Percentiles rank a stretch among this genome's conserved stretches.
phyloP scores from a whole-genome alignment of 2,329 filamentous ascomycete species.

The Sporothrix schenckii region DNA sequence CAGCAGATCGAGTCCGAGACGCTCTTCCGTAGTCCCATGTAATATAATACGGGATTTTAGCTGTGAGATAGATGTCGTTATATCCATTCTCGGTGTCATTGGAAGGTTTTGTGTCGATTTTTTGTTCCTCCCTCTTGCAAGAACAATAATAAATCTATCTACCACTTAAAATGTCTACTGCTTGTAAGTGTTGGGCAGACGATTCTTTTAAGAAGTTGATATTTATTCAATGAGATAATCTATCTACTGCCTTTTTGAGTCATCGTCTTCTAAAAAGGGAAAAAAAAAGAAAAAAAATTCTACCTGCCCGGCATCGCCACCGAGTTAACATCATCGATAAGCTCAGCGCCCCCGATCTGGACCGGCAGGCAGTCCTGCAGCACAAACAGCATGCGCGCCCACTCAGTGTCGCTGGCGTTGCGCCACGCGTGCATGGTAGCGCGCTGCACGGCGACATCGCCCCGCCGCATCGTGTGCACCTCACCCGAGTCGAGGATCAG shows the following conservation, averaged over 20 bases:
- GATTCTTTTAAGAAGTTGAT: neutral
- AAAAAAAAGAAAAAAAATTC: neutral
- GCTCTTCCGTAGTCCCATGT: slow-evolving; percentile 11
- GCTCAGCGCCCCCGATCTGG: slow-evolving; percentile 29
- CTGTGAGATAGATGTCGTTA: no score
- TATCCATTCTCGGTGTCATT: neutral
- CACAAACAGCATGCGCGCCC: slow-evolving; percentile 50
- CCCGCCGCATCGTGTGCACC: slow-evolving; percentile 45
- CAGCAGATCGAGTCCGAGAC: slow-evolving; percentile 6
- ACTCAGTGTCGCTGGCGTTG: slow-evolving; percentile 48
- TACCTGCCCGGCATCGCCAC: slow-evolving; percentile 20
- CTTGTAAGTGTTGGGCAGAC: neutral
- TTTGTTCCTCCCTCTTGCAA: neutral
- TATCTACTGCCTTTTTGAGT: neutral
- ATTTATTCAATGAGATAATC: neutral
- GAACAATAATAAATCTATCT: neutral
- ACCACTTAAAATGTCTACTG: neutral
- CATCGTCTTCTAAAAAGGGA: neutral
- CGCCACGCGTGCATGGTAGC: slow-evolving; percentile 50
- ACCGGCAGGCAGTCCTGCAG: slow-evolving; percentile 35
- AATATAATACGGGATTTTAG: neutral
- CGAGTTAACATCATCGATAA: slow-evolving; percentile 7
- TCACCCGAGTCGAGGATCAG: slow-evolving; percentile 48
- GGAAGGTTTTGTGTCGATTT: neutral
- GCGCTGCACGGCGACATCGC: slow-evolving; percentile 52